Evolutionary conservation across 108 stramenopile species (phyloP), one percentile per base, ranked within the genome.

Genomic region (Fragilariopsis cylindrus): DNA sequence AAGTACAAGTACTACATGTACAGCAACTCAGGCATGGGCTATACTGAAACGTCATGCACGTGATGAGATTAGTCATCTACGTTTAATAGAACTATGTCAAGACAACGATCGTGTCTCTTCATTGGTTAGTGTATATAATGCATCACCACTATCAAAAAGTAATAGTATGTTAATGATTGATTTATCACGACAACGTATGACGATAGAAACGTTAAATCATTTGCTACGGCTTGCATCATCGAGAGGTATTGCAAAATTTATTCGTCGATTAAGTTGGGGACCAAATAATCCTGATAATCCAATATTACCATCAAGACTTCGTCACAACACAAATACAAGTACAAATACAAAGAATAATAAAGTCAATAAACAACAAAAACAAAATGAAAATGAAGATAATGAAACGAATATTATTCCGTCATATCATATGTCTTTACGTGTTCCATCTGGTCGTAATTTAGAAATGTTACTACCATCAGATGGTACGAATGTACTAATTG

Each of bases 121-220:
- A 9, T 63, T 90, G 68, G 85, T 88, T n/a, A 69, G 80, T 2
- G 90, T 90, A 9, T 72, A 88, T 82, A 88, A 85, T 53, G 46
- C 76, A 4, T 71, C 16, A 3, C 62, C 56, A n/a, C 39, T 53
- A 57, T 50, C 43, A 41, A 70, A 50, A 9, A 45, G 46, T 16
- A 67, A 75, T 56, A 57, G 81, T 15, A 82, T 87, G 79, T 39
- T 89, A 41, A 62, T 89, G 62, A 78, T 86, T 12, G 94, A 95
- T 66, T 75, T 90, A 43, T 95, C 94, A 9, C 72, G 94, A 12
- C 91, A 95, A 69, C 84, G 87, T 71, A 90, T 92, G 89, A 95
- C 90, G 5, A 48, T 82, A 39, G 90, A 95, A 43, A 92, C 92
- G 0, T 41, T 91, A 21, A 86, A 88, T 75, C 90, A 95, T 74